Base-by-base conservation (phyloP, 2,329 filamentous ascomycete species). In the Kalmusia sp. region DNA sequence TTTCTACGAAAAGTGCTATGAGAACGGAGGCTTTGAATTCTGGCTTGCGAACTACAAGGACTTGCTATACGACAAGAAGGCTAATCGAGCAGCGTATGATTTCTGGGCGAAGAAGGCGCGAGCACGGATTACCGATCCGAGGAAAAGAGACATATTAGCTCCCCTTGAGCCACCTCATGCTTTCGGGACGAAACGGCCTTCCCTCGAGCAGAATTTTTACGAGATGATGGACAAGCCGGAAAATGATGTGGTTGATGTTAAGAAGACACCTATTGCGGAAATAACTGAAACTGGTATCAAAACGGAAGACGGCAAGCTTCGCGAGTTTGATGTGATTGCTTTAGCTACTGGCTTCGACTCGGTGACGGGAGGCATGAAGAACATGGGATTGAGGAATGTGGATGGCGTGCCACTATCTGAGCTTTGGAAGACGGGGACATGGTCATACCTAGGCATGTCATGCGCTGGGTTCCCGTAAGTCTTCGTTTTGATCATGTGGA, bases 141-240 rank as follows among this genome's bases (percentile, higher is more conserved):
- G 66, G 51, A 80, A 80, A 71, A 70, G 75, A 27, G 77, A 79
- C 37, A 73, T 80, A 11, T 66, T 81, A n/a, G 78, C 77, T 6
- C 79, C 79, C 0, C 62, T 76, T 14, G 67, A 77, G 58, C 72
- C 74, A 15, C 76, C 76, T 0, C 77, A 81, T 54, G 70, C 76
- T 0, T 80, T 77, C 48, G 79, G 79, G 8, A 77, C 76, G 14
- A 81, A 80, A 67, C 66, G 79, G n/a, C 76, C 77, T 6, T 75
- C 70, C 31, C 68, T 81, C 2, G 78, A 81, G 59, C 77, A 80
- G 49, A 72, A 77, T 59, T 80, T 72, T 55, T 81, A 80, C 45
- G 78, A 81, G 58, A 67, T 76, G 57, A 64, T 80, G 11, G 74
- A 80, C 57, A 69, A 63, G 30, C 71, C 74, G 4, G 71, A 80